Evolutionary conservation across 768 basidiomycete species (phyloP), one percentile per base, ranked within the genome.

Genomic region (Roridomyces roridus): DNA sequence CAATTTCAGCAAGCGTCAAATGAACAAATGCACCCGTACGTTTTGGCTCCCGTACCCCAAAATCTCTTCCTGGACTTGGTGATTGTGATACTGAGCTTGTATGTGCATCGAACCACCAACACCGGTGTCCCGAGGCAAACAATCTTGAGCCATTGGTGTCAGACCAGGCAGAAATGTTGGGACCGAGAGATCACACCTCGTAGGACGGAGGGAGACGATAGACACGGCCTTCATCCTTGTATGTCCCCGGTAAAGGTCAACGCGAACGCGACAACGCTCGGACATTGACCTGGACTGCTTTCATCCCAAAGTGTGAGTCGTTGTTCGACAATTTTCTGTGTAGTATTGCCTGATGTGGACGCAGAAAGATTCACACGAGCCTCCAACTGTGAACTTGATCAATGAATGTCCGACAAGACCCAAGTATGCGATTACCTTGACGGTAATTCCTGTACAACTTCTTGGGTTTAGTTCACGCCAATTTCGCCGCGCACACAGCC

Each of bases 141-240:
- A 6, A 51, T 54, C 60, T 62, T 17, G 23, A 26, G 24, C 8
- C 24, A 29, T 17, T 18, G 26, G 7, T 20, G 21, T 37, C 24
- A 20, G 36, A 39, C 17, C 24, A 21, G 17, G 25, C 18, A 6
- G 1, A 18, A 51, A 35, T 20, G 42, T 11, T 18, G 6, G 6
- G 34, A 6, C 34, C 25, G n/a, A 21, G 6, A 52, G 4, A 11
- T 6, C 31, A 9, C 24, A 62, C 68, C 50, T 77, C 74, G 56
- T 75, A 78, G 1, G 78, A 72, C 5, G 78, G 78, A 8, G 77
- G 78, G 20, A 77, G 59, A 17, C 68, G 67, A 52, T 66, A 72
- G 20, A 57, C 46, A 40, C 65, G 68, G 8, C 67, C 72, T 1
- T 72, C 68, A 18, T 66, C 60, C 39, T 64, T 52, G 53, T 73